Evolutionary conservation across 805 yeast genomes (phyloP), one percentile per base, ranked within the genome.

Genomic region (Wickerhamiella spandovensis): DNA sequence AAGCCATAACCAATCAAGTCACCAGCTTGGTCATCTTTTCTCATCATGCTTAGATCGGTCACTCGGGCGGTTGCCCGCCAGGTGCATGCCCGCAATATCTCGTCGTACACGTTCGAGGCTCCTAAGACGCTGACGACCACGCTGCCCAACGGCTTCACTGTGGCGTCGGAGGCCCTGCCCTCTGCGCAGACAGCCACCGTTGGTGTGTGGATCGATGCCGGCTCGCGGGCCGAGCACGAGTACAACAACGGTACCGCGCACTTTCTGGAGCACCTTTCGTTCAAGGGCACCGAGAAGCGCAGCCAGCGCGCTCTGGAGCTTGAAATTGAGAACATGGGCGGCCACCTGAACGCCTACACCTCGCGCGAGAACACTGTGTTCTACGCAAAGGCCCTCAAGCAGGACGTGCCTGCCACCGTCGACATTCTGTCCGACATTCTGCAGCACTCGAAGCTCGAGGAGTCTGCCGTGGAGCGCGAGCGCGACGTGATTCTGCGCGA

Each of bases 131-230:
- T 74, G 62, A 84, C 88, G 9, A 78, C 96, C 1, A 78, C 82
- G 2, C 72, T 92, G 48, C 71, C 81, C n/a, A 92, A 92, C 64
- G 99, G 99, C 2, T 68, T 92, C 43, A 90, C 97, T 0, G 95
- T 90, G 39, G 98, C 97, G 49, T 77, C 94, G 44, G 97, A 92
- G 64, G 62, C 74, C 43, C 78, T 84, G 64, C 97, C 97, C 10
- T 81, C 84, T 54, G 81, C 94, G 7, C 75, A 82, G 58, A 88
- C 97, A 43, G 97, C 98, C 54, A 92, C 98, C 1, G 96, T 92
- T 13, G 98, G 97, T 2, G 90, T 92, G 50, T 94, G 96, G 90
- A 88, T 92, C 54, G 96, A 92, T 68, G 96, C 98, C 41, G 99
- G 99, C 2, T 89, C 97, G 2, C 75, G 99, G 54, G 97, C 97